Evolutionary conservation across 2,329 filamentous ascomycete genomes (phyloP), one percentile per base, ranked within the genome.

Genomic region (Penicillium verrucosum): DNA sequence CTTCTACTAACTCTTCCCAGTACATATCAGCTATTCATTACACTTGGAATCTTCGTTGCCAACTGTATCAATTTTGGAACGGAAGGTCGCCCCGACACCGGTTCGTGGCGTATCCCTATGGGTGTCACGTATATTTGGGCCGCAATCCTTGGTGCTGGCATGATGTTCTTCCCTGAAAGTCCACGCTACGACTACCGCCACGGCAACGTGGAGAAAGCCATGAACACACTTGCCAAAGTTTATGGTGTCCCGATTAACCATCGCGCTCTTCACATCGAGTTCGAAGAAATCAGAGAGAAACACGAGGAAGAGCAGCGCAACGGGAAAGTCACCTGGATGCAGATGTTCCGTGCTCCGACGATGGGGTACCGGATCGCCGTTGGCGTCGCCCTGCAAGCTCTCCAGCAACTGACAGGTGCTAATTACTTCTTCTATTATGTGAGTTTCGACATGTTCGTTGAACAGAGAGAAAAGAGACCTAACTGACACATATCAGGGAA

Each of bases 171-270:
- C 60, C 79, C 79, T 0, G 83, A 86, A 61, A 81, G 78, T 11
- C 83, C 83, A 5, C 80, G 83, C 2, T 85, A 80, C 73, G 81
- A 82, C 41, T 85, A 83, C 67, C 79, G 83, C n/a, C 69, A 79
- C 37, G 81, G 80, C 36, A 78, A 79, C n/a, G 72, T 76, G 21
- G 80, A 84, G 2, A 69, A 72, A 41, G 82, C 83, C 2, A 74
- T 78, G 36, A 67, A 65, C 9, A 84, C 82, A 1, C 77, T 86
- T 37, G 73, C 82, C 0, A 77, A 78, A 40, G 78, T 81, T 14
- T 85, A 85, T 56, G 81, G 82, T 2, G 73, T 84, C 2, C 72
- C 79, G 0, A 73, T 76, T 44, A 79, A 81, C 51, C 81, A 85
- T 62, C 77, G 75, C 11, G 77, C 81, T 36, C 78, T 85, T 8